These are phyloP conservation scores for Beauveria rudraprayagi DNA, from an alignment of 2,329 filamentous ascomycete species.

Conservation along the genomic window DNA sequence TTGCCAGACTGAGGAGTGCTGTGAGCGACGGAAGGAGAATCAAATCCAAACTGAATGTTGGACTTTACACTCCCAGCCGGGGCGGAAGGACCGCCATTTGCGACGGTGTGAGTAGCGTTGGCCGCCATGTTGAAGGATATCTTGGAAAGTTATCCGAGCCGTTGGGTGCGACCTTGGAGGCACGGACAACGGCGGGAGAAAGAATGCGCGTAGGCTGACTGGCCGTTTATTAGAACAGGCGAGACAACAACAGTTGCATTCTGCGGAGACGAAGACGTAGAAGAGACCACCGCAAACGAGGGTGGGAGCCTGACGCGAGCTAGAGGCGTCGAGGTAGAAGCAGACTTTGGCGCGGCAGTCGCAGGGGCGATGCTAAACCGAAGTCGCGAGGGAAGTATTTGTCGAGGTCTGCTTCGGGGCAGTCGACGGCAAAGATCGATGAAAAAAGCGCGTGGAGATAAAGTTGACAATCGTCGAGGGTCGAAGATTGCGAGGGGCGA, in stretches of 20 bases:
- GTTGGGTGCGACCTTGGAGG: constrained; percentile 54
- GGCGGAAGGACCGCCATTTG: constrained; percentile 61
- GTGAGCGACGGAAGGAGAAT: constrained; percentile 58
- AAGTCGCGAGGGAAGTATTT: neutral
- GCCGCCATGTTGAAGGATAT: constrained; percentile 87
- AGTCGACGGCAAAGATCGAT: neutral
- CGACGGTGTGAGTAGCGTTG: constrained; percentile 64
- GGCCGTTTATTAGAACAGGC: constrained; percentile 9
- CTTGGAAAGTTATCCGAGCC: constrained; percentile 76
- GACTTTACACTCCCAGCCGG: constrained; percentile 12
- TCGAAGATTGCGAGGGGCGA: constrained; percentile 1
- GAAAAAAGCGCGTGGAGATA: neutral
- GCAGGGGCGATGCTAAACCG: neutral
- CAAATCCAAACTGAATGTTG: constrained; percentile 73
- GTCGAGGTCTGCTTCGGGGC: neutral
- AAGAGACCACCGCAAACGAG: neutral
- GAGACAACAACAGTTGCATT: constrained; percentile 9
- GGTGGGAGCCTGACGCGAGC: constrained; percentile 2
- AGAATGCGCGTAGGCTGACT: constrained; percentile 21
- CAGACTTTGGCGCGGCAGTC: neutral
- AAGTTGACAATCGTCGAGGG: neutral
- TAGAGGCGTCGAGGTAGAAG: neutral
- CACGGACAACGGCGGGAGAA: constrained; percentile 57
- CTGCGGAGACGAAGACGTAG: constrained; percentile 5
- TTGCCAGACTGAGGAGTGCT: constrained; percentile 54